These are phyloP conservation scores for Hanseniaspora lindneri DNA, from an alignment of 805 yeast species.

Conservation along the genomic window DNA sequence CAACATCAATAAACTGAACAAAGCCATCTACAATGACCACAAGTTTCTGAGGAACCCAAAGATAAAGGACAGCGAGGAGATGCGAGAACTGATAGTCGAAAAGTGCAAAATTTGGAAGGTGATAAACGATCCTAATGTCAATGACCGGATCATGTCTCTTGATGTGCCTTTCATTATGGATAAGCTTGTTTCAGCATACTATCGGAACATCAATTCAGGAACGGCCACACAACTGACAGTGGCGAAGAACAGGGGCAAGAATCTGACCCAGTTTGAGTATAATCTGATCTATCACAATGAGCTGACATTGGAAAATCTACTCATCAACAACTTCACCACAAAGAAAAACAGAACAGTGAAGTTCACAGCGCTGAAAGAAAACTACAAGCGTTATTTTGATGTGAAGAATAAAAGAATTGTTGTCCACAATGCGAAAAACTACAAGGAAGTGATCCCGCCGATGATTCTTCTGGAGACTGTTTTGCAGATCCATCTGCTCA, in stretches of 20 bases:
- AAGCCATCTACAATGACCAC: slow-evolving; percentile 5
- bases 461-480: slow-evolving; percentile 23
- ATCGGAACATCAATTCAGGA: not conserved
- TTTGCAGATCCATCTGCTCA: slow-evolving; percentile 27
- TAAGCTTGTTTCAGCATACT: not conserved
- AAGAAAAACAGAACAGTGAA: slow-evolving; percentile 9
- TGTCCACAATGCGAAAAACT: slow-evolving; percentile 18
- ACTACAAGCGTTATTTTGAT: slow-evolving; percentile 13
- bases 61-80: not conserved
- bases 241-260: slow-evolving; percentile 5
- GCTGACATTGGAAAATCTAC: slow-evolving; percentile 3
- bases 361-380: not conserved
- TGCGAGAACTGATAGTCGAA: not conserved
- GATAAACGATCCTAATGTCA: slow-evolving; percentile 6
- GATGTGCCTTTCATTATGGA: slow-evolving; percentile 5
- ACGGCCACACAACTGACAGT: not conserved
- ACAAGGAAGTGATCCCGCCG: slow-evolving; percentile 24
- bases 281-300: slow-evolving; percentile 6
- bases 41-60: not conserved
- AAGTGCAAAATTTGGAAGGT: slow-evolving; percentile 6
- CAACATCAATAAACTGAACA: slow-evolving; percentile 5
- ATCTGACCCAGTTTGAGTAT: slow-evolving; percentile 13
- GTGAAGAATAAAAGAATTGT: slow-evolving; percentile 16
- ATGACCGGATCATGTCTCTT: slow-evolving; percentile 11
- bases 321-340: slow-evolving; percentile 10